Evolutionary conservation across 495 filamentous ascomycete genomes (phyloP), one percentile per base, ranked within the genome.

Genomic region (Tetracladium setigerum): DNA sequence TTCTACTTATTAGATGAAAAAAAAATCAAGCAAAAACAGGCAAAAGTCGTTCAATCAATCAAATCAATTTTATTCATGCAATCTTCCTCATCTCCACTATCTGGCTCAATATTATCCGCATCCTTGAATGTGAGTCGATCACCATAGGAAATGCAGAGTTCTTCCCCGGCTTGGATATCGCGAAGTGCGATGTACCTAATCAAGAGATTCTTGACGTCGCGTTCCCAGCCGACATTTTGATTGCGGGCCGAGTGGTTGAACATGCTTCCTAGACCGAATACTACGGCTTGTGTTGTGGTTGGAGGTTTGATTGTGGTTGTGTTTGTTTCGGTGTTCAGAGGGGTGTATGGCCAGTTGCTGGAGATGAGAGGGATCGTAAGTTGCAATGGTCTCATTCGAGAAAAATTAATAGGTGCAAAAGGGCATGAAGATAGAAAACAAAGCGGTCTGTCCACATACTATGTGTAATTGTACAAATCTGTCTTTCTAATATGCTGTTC

Each of bases 91-190:
- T 42, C 41, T 16, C 11, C 17, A 9, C 1, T 9, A n/a, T 54
- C 24, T 15, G 41, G 11, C 18, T 12, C 6, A 10, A 48, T 49
- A 27, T 44, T 54, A 32, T 76, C 72, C 12, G 62, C 62, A 56
- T 82, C 76, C 31, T 57, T 57, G 52, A 81, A 82, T 33, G 72
- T 76, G 43, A 81, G 61, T 18, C 57, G 58, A 16, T 57, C 47
- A 15, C 77, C 77, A 52, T 79, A 79, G 5, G 67, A 72, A 46
- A 81, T 79, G 52, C 73, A 77, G 7, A 79, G 55, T 54, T 81
- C 76, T 53, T 79, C 72, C 11, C 74, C 74, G 6, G 52, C 54
- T 37, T 56, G 53, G 18, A 81, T 74, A 46, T 78, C 66, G 55
- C 68, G 54, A 7, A 78, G 51, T 17, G 78, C 59, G 2, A 54